These are phyloP conservation scores for Sarcodon sp. DNA, from an alignment of 768 basidiomycete species.

Conservation along the genomic window DNA sequence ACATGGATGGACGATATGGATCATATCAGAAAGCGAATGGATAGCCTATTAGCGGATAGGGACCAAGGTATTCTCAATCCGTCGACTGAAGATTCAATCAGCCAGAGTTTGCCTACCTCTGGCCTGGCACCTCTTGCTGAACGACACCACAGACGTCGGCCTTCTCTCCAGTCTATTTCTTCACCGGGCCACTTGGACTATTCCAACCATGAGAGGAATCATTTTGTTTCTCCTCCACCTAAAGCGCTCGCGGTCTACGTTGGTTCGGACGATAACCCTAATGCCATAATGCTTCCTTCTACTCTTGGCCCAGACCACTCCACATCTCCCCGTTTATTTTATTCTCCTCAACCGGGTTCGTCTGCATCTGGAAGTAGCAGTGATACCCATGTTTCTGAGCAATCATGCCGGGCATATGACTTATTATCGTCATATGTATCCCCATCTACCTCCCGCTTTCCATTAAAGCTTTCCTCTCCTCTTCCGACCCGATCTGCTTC, in stretches of 20 bases:
- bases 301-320: constrained; percentile 48
- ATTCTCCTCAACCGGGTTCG: constrained; percentile 9
- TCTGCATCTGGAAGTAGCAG: neutral
- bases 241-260: constrained; percentile 68
- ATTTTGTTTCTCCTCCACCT: constrained; percentile 55
- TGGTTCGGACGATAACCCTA: constrained; percentile 38
- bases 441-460: neutral
- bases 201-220: constrained; percentile 35
- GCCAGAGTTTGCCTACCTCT: constrained; percentile 18
- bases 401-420: constrained; percentile 9
- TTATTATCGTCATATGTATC: constrained; percentile 13
- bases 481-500: too few relatives aligned
- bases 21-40: constrained; percentile 50
- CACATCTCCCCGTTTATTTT: neutral
- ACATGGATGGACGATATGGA: constrained; percentile 60
- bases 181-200: constrained; percentile 28
- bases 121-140: constrained; percentile 6
- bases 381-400: neutral
- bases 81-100: constrained; percentile 6
- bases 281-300: constrained; percentile 48
- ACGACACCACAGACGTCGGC: constrained; percentile 5
- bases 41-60: constrained; percentile 33
- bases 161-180: constrained; percentile 10
- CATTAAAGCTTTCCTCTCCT: too few relatives aligned
- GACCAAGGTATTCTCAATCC: constrained; percentile 1